Conservation (phyloP, 306 rosid genomes). For the Phaseolus lunatus region DNA sequence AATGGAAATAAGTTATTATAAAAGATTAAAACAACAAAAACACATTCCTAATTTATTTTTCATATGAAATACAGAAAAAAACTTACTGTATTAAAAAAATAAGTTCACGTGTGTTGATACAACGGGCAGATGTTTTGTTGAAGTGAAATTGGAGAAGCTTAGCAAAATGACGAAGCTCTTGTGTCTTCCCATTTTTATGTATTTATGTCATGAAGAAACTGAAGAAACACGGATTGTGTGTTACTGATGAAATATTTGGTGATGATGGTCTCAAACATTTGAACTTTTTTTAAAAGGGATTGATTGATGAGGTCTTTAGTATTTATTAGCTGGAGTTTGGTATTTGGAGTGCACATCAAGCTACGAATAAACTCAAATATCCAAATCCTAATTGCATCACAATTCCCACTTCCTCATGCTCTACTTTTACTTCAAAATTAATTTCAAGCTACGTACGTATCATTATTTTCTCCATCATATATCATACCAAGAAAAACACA, state of each 20-base stretch:
- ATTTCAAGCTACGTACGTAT: background rate
- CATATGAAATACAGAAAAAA: too few species aligned
- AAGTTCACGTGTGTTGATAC: too few species aligned
- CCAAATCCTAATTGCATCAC: background rate
- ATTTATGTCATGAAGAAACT: slow-evolving; percentile 22
- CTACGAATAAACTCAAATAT: slow-evolving; percentile 46
- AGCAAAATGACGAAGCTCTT: too few species aligned
- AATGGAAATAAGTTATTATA: too few species aligned
- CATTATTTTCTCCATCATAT: slow-evolving; percentile 2
- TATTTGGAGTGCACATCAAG: slow-evolving; percentile 54
- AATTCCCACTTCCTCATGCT: background rate
- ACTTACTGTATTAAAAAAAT: too few species aligned
- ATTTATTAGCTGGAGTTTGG: slow-evolving; percentile 29
- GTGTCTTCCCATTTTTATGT: background rate
- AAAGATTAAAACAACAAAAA: too few species aligned
- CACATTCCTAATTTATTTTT: too few species aligned
- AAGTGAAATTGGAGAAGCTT: too few species aligned
- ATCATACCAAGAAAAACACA: background rate
- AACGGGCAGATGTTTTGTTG: too few species aligned
- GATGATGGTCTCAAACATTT: slow-evolving; percentile 36
- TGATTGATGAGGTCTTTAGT: slow-evolving; percentile 38
- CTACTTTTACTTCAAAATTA: slow-evolving; percentile 9
- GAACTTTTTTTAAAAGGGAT: slow-evolving; percentile 41
- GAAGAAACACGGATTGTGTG: slow-evolving; percentile 20
- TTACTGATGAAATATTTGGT: slow-evolving; percentile 33